Conservation (phyloP, 345 rosid species). For the Melastoma malabathricum region DNA sequence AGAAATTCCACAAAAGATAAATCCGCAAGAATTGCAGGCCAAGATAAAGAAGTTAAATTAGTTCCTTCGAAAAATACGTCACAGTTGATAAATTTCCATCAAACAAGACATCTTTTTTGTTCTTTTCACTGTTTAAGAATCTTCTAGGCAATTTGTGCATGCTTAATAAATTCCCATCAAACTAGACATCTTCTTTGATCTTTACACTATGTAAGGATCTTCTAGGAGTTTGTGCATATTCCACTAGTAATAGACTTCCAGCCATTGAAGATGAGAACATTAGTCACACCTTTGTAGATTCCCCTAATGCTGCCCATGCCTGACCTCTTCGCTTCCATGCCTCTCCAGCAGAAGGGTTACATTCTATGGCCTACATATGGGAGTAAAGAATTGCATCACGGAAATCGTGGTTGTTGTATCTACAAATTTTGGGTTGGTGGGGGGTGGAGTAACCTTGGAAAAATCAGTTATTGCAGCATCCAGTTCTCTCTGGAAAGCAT, state of each 20-base stretch:
- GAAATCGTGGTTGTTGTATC: constrained; percentile 1
- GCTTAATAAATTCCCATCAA: too few species aligned
- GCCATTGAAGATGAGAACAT: neutral
- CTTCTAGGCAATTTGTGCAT: too few species aligned
- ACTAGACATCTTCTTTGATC: neutral
- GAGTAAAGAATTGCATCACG: constrained; percentile 1
- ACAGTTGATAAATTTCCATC: too few species aligned
- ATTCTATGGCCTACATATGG: constrained; percentile 59
- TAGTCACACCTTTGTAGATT: constrained; percentile 55
- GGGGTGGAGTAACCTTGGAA: constrained; percentile 44
- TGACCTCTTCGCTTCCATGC: constrained; percentile 99
- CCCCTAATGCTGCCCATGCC: constrained; percentile 93
- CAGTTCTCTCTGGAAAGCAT: constrained; percentile 86
- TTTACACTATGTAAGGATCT: too few species aligned
- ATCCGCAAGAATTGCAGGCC: too few species aligned
- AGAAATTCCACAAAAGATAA: too few species aligned
- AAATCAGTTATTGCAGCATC: constrained; percentile 81
- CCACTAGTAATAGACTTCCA: too few species aligned
- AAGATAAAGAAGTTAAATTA: too few species aligned
- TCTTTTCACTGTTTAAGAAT: too few species aligned
- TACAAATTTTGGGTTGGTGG: neutral
- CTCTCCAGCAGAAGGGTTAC: constrained; percentile 87
- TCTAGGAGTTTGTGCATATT: too few species aligned
- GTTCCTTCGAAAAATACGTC: too few species aligned
- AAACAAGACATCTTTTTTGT: too few species aligned